Percentiles rank a stretch among this genome's conserved stretches.
Conservation (phyloP, 2,329 filamentous ascomycete genomes). For the Cyphellophora attinorum region DNA sequence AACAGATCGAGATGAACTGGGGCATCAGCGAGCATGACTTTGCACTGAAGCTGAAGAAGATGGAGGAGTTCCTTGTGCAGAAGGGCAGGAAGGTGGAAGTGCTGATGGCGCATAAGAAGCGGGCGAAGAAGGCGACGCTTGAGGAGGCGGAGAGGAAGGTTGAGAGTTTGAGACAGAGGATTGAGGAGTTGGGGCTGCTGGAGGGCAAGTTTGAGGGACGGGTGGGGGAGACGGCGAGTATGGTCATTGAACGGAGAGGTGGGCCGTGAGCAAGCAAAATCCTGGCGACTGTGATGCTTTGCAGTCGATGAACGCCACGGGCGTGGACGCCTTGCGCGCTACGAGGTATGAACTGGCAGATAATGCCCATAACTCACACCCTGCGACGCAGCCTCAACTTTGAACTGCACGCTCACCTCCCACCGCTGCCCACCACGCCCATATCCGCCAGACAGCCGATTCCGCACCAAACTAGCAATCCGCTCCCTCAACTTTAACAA, state of each 20-base stretch:
- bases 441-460: conserved; percentile 78
- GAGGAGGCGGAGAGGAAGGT: conserved; percentile 56
- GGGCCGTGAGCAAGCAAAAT: not conserved
- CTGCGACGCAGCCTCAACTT: conserved; percentile 29
- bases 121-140: conserved; percentile 47
- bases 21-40: conserved; percentile 70
- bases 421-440: conserved; percentile 73
- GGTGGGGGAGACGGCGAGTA: conserved; percentile 22
- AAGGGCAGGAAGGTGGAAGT: conserved; percentile 72
- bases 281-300: no score
- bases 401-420: conserved; percentile 86
- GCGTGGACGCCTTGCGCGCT: no score
- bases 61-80: conserved; percentile 58
- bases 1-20: conserved; percentile 88
- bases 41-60: conserved; percentile 56
- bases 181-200: conserved; percentile 31
- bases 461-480: conserved; percentile 69
- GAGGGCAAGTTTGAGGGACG: conserved; percentile 34
- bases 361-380: conserved; percentile 1
- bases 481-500: conserved; percentile 65
- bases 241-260: conserved; percentile 7
- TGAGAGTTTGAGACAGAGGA: conserved; percentile 35
- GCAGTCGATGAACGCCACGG: no score
- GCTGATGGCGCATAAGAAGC: conserved; percentile 57
- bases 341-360: not conserved